phyloP scores from a whole-genome alignment of 2,329 filamentous ascomycete species.

The Chlorencoelia australis region DNA sequence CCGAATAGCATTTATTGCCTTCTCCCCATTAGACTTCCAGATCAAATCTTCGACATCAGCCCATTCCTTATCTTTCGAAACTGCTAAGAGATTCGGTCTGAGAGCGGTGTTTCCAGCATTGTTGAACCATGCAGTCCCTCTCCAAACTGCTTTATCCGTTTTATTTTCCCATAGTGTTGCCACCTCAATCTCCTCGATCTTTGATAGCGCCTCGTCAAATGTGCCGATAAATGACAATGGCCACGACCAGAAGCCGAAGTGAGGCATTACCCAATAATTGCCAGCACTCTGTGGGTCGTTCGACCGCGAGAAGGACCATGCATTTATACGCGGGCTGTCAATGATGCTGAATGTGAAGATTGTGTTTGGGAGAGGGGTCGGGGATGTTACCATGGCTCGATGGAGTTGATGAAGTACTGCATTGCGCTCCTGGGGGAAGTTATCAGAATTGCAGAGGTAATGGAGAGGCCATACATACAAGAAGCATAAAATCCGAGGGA shows the following conservation, averaged over 20 bases:
- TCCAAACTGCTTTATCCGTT: constrained; percentile 37
- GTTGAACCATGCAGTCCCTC: constrained; percentile 41
- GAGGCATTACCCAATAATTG: constrained; percentile 42
- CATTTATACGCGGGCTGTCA: constrained; percentile 35
- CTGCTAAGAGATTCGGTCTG: constrained; percentile 16
- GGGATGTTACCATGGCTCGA: constrained; percentile 40
- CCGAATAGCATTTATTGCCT: constrained; percentile 36
- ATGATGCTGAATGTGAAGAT: constrained; percentile 43
- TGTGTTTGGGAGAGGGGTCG: constrained; percentile 37
- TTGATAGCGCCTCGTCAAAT: constrained; percentile 30
- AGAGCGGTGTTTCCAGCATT: constrained; percentile 18
- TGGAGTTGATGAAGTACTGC: constrained; percentile 45
- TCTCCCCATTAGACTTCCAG: constrained; percentile 16
- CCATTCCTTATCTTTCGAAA: constrained; percentile 31
- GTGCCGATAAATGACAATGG: constrained; percentile 39
- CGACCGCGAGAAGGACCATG: constrained; percentile 39
- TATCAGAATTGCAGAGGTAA: constrained; percentile 17
- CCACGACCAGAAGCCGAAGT: constrained; percentile 48
- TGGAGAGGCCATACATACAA: constrained; percentile 19
- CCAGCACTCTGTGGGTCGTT: constrained; percentile 28
- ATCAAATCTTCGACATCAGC: constrained; percentile 37
- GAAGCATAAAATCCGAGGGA: constrained; percentile 35
- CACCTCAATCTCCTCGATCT: constrained; percentile 31
- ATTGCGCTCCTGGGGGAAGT: constrained; percentile 31
- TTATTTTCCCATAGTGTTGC: constrained; percentile 26